phyloP scores from a whole-genome alignment of 805 yeast species.

The Saturnispora halmiae region DNA sequence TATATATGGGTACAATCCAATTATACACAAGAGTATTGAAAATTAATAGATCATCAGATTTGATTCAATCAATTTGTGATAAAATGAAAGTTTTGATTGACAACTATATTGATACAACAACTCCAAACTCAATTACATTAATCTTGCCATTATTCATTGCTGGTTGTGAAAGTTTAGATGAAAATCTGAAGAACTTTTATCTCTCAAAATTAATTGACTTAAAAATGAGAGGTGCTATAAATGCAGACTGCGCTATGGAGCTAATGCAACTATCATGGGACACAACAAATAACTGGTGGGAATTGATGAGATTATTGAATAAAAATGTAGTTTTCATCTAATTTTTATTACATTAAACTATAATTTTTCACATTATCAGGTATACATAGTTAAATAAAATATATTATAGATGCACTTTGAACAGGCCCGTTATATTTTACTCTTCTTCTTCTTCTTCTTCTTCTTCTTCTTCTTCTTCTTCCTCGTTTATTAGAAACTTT shows the following conservation, averaged over 20 bases:
- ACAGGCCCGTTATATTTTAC: neutral
- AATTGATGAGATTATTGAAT: constrained; percentile 34
- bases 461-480: constrained; percentile 15
- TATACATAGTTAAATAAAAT: no score
- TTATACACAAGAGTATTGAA: constrained; percentile 46
- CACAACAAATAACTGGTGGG: constrained; percentile 43
- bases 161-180: constrained; percentile 46
- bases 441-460: constrained; percentile 12
- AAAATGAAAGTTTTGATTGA: constrained; percentile 32
- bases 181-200: constrained; percentile 30
- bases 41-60: constrained; percentile 35
- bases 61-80: constrained; percentile 40
- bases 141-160: constrained; percentile 48
- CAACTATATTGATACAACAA: constrained; percentile 34
- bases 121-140: constrained; percentile 47
- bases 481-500: constrained; percentile 21
- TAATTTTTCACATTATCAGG: no score
- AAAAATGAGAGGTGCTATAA: constrained; percentile 33
- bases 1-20: constrained; percentile 45
- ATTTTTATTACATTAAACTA: constrained; percentile 1
- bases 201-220: constrained; percentile 33
- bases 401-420: neutral
- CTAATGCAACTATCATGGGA: constrained; percentile 49
- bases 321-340: constrained; percentile 39
- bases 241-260: constrained; percentile 24